A percentile compares a stretch with the other conserved stretches of the same genome.
Conservation (phyloP, 306 rosid species). For the Acacia acuminata region DNA sequence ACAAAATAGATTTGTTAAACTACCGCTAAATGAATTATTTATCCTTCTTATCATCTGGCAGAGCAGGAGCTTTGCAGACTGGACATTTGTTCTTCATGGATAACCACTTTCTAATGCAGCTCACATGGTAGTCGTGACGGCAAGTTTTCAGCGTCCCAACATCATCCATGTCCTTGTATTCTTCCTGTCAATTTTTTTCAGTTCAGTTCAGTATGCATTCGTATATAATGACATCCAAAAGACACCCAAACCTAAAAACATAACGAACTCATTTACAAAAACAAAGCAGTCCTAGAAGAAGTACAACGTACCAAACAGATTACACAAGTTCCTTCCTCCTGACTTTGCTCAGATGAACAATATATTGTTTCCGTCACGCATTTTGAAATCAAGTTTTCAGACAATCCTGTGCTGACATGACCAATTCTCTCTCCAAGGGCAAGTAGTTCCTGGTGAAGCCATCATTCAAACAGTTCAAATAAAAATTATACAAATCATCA, state of each 20-base stretch:
- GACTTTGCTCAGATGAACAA: conserved; percentile 69
- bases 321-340: conserved; percentile 73
- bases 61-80: conserved; percentile 64
- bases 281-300: background rate
- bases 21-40: conserved; percentile 35
- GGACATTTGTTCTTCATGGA: conserved; percentile 79
- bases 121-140: conserved; percentile 79
- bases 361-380: conserved; percentile 73
- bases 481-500: background rate
- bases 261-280: background rate
- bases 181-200: conserved; percentile 59
- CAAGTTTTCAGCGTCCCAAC: conserved; percentile 71
- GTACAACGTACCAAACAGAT: conserved; percentile 23
- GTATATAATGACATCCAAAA: conserved; percentile 4
- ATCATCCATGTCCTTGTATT: conserved; percentile 81
- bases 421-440: conserved; percentile 89
- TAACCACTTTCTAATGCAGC: conserved; percentile 83
- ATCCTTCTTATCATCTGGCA: conserved; percentile 50
- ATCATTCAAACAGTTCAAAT: conserved; percentile 8
- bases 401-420: conserved; percentile 72
- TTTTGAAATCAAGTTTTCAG: conserved; percentile 63
- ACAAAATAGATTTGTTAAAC: conserved; percentile 39
- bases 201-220: conserved; percentile 6
- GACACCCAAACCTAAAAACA: background rate
- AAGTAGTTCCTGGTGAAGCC: conserved; percentile 65